These are phyloP conservation scores for Camellia granthamiana DNA, from an alignment of 148 eudicot genomes.

Conservation along the genomic window DNA sequence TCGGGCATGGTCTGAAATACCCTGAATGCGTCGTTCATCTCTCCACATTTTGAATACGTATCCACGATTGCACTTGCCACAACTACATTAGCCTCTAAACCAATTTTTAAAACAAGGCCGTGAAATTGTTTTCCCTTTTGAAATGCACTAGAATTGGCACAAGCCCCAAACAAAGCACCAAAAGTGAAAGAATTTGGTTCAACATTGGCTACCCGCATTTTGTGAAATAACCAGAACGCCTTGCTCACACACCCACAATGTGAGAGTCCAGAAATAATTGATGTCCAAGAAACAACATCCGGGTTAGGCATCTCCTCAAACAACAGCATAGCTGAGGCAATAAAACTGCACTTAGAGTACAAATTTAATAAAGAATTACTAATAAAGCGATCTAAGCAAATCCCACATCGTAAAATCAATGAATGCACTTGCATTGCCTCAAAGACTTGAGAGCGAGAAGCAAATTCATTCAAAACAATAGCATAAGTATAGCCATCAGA, in stretches of 20 bases:
- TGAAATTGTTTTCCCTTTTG: constrained; percentile 6
- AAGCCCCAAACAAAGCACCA: not conserved
- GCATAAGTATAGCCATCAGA: too few species aligned
- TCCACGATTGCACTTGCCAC: not conserved
- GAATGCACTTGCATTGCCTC: too few species aligned
- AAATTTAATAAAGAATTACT: too few species aligned
- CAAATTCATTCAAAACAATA: too few species aligned
- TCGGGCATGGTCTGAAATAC: not conserved
- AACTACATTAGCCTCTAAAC: not conserved
- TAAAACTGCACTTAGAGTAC: too few species aligned
- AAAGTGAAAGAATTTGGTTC: constrained; percentile 4
- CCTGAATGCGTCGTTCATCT: not conserved
- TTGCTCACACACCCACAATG: not conserved
- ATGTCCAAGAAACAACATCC: not conserved
- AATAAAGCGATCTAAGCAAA: too few species aligned
- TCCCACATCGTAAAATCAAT: too few species aligned
- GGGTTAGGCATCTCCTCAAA: not conserved
- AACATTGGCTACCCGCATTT: not conserved
- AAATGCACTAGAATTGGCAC: constrained; percentile 1
- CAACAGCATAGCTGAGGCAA: not conserved
- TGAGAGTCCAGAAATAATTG: not conserved
- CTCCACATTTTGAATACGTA: constrained; percentile 4
- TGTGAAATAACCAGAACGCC: not conserved
- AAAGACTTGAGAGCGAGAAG: too few species aligned
- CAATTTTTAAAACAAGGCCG: not conserved